Evolutionary conservation across 2,329 filamentous ascomycete species (phyloP).

Genomic region (Neofusicoccum ribis): DNA sequence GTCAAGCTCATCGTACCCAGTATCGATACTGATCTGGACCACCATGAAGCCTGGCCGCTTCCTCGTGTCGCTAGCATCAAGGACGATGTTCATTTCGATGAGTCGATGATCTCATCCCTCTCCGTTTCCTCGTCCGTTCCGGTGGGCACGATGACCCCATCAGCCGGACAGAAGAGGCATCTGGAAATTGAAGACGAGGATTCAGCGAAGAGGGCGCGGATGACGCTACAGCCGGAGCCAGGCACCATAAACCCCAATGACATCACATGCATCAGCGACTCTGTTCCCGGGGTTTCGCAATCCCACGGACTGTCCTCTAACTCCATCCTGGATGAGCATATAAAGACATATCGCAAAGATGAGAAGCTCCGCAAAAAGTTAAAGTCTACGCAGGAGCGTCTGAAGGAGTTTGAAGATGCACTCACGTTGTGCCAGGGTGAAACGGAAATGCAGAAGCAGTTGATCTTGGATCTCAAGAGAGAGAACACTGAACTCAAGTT

Average conservation of each 20-base stretch:
- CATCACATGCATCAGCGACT: slow-evolving; percentile 5
- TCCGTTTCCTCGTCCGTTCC: background rate
- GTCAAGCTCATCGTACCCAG: slow-evolving; percentile 31
- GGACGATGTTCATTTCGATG: background rate
- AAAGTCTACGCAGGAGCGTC: slow-evolving; percentile 24
- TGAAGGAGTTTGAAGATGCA: slow-evolving; percentile 30
- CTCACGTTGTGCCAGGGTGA: slow-evolving; percentile 24
- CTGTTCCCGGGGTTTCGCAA: background rate
- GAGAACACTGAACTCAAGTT: slow-evolving; percentile 5
- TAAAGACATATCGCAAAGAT: slow-evolving; percentile 20
- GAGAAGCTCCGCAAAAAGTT: slow-evolving; percentile 26
- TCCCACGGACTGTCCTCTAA: background rate
- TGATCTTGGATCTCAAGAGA: background rate
- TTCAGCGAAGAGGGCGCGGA: slow-evolving; percentile 28
- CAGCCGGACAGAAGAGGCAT: slow-evolving; percentile 24
- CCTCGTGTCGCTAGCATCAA: slow-evolving; percentile 12
- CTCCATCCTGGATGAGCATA: background rate
- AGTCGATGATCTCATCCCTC: background rate
- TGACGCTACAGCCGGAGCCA: slow-evolving; percentile 17
- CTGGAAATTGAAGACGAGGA: slow-evolving; percentile 20
- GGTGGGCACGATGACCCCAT: background rate
- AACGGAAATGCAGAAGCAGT: slow-evolving; percentile 2
- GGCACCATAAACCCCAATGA: slow-evolving; percentile 4
- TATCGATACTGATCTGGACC: slow-evolving; percentile 23
- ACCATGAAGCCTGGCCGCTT: slow-evolving; percentile 23